A percentile compares a stretch with the other conserved stretches of the same genome.
Evolutionary conservation across 805 yeast genomes (phyloP).

Genomic region (Cyberlindnera veronae): DNA sequence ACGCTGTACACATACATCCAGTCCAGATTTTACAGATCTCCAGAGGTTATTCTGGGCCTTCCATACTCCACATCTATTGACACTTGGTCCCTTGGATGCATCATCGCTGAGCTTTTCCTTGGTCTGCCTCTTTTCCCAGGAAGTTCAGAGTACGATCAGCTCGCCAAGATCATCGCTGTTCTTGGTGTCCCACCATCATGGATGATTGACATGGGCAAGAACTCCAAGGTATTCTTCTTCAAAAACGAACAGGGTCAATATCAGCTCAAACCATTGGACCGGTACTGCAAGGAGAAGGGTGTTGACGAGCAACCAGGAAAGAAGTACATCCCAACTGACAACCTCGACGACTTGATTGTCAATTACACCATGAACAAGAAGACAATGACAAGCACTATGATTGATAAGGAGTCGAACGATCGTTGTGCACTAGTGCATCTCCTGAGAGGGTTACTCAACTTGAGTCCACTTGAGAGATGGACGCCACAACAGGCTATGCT

Average conservation of each 20-base stretch:
- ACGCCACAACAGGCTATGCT: conserved; percentile 92
- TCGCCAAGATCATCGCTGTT: conserved; percentile 76
- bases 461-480: conserved; percentile 93
- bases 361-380: conserved; percentile 68
- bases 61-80: conserved; percentile 93
- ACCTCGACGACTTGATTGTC: conserved; percentile 68
- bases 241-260: conserved; percentile 23
- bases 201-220: conserved; percentile 96
- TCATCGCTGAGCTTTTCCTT: conserved; percentile 82
- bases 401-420: conserved; percentile 71
- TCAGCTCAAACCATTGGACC: conserved; percentile 38
- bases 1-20: conserved; percentile 90
- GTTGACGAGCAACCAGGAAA: conserved; percentile 74
- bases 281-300: conserved; percentile 50
- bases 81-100: conserved; percentile 97
- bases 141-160: conserved; percentile 86
- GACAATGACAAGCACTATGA: conserved; percentile 42
- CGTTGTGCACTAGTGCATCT: conserved; percentile 74
- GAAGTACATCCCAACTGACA: conserved; percentile 67
- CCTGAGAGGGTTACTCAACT: conserved; percentile 67
- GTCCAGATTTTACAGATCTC: conserved; percentile 89
- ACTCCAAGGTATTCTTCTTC: conserved; percentile 57
- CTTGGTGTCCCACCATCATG: conserved; percentile 87
- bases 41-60: conserved; percentile 88
- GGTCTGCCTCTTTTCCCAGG: conserved; percentile 97